Conservation (phyloP, 2,329 filamentous ascomycete genomes). For the Nectriaceae sp. region DNA sequence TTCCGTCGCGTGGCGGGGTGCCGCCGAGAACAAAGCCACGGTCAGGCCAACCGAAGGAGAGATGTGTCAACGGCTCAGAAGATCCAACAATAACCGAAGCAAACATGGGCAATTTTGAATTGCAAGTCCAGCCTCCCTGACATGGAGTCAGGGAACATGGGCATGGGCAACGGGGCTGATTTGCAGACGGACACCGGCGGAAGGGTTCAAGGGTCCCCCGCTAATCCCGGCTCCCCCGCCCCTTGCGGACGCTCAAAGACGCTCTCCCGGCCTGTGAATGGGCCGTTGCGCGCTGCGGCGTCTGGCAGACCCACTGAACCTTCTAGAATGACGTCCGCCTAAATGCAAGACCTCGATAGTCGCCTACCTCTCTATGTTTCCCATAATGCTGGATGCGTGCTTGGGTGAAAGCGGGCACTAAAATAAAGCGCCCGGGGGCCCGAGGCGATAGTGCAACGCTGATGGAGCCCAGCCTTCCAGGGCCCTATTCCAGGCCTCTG, state of each 20-base stretch:
- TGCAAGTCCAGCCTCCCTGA: too few relatives aligned
- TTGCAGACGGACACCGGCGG: neutral
- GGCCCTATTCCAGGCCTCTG: neutral
- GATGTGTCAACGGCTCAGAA: too few relatives aligned
- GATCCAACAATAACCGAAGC: too few relatives aligned
- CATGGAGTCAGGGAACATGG: neutral
- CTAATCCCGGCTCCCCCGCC: neutral
- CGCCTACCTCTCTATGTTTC: conserved; percentile 1
- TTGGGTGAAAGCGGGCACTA: conserved; percentile 14
- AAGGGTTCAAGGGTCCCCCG: neutral
- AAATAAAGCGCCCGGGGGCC: neutral
- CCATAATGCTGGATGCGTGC: conserved; percentile 3
- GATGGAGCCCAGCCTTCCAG: neutral
- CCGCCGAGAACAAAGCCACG: too few relatives aligned
- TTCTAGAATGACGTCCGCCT: conserved; percentile 44
- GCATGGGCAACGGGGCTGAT: neutral
- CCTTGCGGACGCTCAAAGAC: neutral
- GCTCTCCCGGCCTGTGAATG: conserved; percentile 5
- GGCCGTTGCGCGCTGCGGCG: neutral
- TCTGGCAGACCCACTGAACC: conserved; percentile 41
- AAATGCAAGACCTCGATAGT: conserved; percentile 39
- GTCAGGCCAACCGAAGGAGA: too few relatives aligned
- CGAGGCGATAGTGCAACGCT: neutral
- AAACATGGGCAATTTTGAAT: too few relatives aligned
- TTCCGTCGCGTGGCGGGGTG: too few relatives aligned